Evolutionary conservation across 75 land plant species (phyloP).

Genomic region (Cryptomeria japonica): DNA sequence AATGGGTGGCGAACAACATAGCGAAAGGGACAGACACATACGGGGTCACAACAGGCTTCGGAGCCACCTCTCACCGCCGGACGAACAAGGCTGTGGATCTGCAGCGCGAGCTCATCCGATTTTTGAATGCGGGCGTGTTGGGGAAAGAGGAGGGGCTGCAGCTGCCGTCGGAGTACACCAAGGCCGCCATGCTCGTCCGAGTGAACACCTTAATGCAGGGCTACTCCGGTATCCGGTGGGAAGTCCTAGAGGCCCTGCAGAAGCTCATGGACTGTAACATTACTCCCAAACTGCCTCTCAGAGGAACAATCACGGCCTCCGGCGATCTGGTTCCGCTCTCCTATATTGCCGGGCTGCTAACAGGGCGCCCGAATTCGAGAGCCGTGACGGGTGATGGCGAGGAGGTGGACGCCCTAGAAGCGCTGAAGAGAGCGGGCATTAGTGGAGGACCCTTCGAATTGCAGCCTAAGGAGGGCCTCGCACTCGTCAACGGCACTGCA

Average conservation of each 20-base stretch:
- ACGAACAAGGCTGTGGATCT: too few species aligned
- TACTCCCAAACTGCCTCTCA: too few species aligned
- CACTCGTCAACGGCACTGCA: slow-evolving; percentile 5
- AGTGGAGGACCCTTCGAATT: slow-evolving; percentile 23
- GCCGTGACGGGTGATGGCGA: slow-evolving; percentile 12
- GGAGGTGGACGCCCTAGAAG: slow-evolving; percentile 17
- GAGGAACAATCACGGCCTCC: slow-evolving; percentile 40
- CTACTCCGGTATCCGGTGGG: slow-evolving; percentile 47
- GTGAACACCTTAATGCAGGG: slow-evolving; percentile 45
- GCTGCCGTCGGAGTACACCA: slow-evolving; percentile 7
- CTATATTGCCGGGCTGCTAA: slow-evolving; percentile 10
- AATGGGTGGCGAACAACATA: not conserved
- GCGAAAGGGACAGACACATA: not conserved
- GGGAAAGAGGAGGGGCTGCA: not conserved
- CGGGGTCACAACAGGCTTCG: too few species aligned
- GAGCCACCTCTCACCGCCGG: too few species aligned
- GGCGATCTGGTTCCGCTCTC: slow-evolving; percentile 40
- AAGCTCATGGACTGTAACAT: too few species aligned
- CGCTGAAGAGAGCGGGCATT: slow-evolving; percentile 16
- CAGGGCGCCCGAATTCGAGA: slow-evolving; percentile 23
- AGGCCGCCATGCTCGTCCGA: slow-evolving; percentile 33
- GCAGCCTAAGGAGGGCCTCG: not conserved
- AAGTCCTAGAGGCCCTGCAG: slow-evolving; percentile 17
- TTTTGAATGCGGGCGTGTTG: too few species aligned
- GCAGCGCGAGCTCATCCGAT: too few species aligned